Base-by-base conservation (phyloP, 305 asterid genomes). In the Fraxinus ornus region DNA sequence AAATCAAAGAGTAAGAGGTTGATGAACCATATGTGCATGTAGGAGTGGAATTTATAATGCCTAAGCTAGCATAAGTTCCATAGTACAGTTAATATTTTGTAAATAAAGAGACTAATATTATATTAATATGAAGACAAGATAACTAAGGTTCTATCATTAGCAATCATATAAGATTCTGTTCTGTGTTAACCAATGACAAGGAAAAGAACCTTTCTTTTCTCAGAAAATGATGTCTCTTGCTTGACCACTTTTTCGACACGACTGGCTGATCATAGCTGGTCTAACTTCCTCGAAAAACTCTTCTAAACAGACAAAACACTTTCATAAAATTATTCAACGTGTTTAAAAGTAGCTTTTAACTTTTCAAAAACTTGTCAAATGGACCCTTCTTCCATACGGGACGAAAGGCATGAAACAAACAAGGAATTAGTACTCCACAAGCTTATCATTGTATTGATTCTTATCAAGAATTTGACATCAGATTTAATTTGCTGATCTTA, bases 1-100 rank as follows among this genome's bases (percentile, higher is more conserved):
- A 33, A 37, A 39, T 52, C 19, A 21, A 60, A 60, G 71, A 60
- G 28, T 7, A 22, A 52, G 75, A 75, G 41, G 41, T 64, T 80
- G 79, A 60, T 80, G 64, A 76, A 19, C 62, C 35, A 22, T 64
- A 71, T 22, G 73, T 44, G 75, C 79, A 79, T 62, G 57, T 2
- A 7, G 76, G 19, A 64, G 77, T 22, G 10, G 68, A 12, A 86
- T 88, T 84, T 88, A 86, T 88, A 88, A 64, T 78, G 83, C 44
- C 52, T 78, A 66, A 79, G 84, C 30, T 8, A 3, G 33, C n/a
- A 49, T 44, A 52, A 52, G 8, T 52, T 17, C 64, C 64, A 3
- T 5, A 22, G 33, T 62, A 22, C 72, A 77, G 77, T 79, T 71
- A 79, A 75, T 75, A 49, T 49, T 4, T 15, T 49, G 7, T 30